Percentiles rank a stretch among this genome's conserved stretches.
Conservation (phyloP, 495 filamentous ascomycete species). For the Chaetomium tenue region DNA sequence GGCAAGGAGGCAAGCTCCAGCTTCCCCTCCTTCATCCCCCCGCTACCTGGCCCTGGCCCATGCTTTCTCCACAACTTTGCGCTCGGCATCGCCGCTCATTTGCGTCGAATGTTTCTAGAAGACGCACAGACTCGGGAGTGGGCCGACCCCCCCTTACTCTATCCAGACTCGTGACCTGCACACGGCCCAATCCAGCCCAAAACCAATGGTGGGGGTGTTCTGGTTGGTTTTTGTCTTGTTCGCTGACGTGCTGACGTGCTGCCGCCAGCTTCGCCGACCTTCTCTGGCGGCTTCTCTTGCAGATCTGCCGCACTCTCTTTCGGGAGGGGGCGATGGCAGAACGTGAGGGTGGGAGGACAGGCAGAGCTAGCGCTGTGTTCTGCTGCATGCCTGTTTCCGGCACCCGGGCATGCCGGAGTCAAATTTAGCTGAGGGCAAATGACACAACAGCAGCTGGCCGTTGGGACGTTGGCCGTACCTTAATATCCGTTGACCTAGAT, state of each 20-base stretch:
- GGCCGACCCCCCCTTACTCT: constrained; percentile 12
- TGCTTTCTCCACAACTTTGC: constrained; percentile 28
- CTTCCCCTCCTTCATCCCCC: constrained; percentile 23
- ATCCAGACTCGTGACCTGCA: constrained; percentile 5
- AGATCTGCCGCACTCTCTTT: constrained; percentile 28
- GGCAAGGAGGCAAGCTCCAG: constrained; percentile 13
- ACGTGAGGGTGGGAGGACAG: neutral
- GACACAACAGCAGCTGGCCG: neutral
- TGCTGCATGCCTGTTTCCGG: neutral
- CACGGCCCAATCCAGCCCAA: constrained; percentile 5
- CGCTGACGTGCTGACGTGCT: constrained; percentile 33
- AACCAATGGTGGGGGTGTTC: neutral
- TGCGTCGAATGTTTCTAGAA: constrained; percentile 42
- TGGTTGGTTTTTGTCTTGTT: constrained; percentile 13
- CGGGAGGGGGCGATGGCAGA: constrained; percentile 16
- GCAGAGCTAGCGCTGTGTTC: neutral
- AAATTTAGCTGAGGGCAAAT: neutral
- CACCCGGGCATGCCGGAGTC: neutral
- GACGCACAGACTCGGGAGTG: constrained; percentile 31
- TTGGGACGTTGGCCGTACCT: no score
- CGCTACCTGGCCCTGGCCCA: constrained; percentile 23
- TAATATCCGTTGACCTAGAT: no score
- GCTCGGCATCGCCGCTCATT: constrained; percentile 32
- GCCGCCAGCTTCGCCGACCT: constrained; percentile 24
- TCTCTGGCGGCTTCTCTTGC: constrained; percentile 32